A percentile compares a stretch with the other conserved stretches of the same genome.
These are phyloP conservation scores for Cymbopogon flexuosus DNA, from an alignment of 202 grass and related monocot genomes.

Conservation along the genomic window DNA sequence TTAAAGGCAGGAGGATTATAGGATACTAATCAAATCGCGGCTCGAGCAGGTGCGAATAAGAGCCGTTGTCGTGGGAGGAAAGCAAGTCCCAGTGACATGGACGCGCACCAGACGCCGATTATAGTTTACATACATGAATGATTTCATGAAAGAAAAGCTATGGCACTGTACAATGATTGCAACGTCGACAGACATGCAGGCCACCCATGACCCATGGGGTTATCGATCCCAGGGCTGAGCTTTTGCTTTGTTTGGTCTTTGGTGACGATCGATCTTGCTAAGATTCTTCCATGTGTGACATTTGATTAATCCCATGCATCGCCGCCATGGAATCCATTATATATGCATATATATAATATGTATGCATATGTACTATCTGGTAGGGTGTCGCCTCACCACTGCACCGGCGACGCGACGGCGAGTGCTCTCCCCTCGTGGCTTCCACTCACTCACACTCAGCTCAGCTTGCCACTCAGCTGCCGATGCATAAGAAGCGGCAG, in stretches of 20 bases:
- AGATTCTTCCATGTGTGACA: slow-evolving; percentile 17
- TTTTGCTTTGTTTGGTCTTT: neutral
- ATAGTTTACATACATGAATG: neutral
- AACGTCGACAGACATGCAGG: slow-evolving; percentile 25
- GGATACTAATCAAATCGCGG: too few relatives aligned
- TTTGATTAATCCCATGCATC: neutral
- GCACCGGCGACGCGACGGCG: neutral
- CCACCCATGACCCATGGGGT: neutral
- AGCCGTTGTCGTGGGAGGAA: slow-evolving; percentile 24
- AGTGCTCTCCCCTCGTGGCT: slow-evolving; percentile 40
- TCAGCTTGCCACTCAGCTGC: neutral
- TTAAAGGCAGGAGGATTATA: neutral
- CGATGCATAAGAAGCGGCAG: slow-evolving; percentile 32
- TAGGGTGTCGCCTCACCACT: slow-evolving; percentile 36
- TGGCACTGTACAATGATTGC: slow-evolving; percentile 38
- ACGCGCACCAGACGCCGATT: slow-evolving; percentile 32
- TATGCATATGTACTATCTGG: slow-evolving; percentile 14
- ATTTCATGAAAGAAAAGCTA: slow-evolving; percentile 31
- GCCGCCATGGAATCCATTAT: slow-evolving; percentile 43
- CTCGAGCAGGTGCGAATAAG: neutral
- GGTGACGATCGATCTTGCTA: slow-evolving; percentile 14
- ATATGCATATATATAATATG: neutral
- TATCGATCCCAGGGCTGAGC: neutral
- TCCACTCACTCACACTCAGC: slow-evolving; percentile 21
- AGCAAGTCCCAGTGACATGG: slow-evolving; percentile 29